Percentiles rank a stretch among this genome's conserved stretches.
These are phyloP conservation scores for Buddleja alternifolia DNA, from an alignment of 257 asterid genomes.

Conservation along the genomic window DNA sequence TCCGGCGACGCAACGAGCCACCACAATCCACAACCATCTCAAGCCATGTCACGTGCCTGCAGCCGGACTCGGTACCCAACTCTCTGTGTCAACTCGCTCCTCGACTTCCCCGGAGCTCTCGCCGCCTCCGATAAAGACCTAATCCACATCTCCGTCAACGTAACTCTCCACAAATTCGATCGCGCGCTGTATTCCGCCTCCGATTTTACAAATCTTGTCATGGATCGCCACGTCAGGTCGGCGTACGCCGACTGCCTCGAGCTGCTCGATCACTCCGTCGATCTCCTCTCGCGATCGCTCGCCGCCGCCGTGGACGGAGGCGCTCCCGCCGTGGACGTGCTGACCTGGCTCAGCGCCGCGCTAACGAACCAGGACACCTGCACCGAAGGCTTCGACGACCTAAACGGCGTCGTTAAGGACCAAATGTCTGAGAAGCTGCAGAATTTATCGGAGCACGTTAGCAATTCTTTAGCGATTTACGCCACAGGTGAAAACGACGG, in stretches of 20 bases:
- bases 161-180: slow-evolving; percentile 73
- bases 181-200: slow-evolving; percentile 61
- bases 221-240: slow-evolving; percentile 70
- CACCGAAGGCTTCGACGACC: slow-evolving; percentile 63
- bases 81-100: slow-evolving; percentile 72
- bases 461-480: slow-evolving; percentile 83
- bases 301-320: slow-evolving; percentile 46
- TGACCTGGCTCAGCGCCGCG: slow-evolving; percentile 95
- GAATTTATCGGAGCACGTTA: slow-evolving; percentile 70
- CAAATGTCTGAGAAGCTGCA: slow-evolving; percentile 53
- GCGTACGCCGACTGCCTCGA: slow-evolving; percentile 88
- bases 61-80: slow-evolving; percentile 64
- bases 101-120: slow-evolving; percentile 84
- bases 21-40: slow-evolving; percentile 55
- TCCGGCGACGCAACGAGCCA: slow-evolving; percentile 22
- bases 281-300: slow-evolving; percentile 65
- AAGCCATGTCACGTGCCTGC: slow-evolving; percentile 75
- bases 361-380: slow-evolving; percentile 94
- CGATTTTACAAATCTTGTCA: slow-evolving; percentile 56
- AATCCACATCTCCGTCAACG: slow-evolving; percentile 80
- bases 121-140: slow-evolving; percentile 77
- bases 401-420: slow-evolving; percentile 54
- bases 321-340: slow-evolving; percentile 55
- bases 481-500: slow-evolving; percentile 41
- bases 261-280: slow-evolving; percentile 79